Base-by-base conservation (phyloP, 163 green algal species). In the Coccomyxa subellipsoidea region DNA sequence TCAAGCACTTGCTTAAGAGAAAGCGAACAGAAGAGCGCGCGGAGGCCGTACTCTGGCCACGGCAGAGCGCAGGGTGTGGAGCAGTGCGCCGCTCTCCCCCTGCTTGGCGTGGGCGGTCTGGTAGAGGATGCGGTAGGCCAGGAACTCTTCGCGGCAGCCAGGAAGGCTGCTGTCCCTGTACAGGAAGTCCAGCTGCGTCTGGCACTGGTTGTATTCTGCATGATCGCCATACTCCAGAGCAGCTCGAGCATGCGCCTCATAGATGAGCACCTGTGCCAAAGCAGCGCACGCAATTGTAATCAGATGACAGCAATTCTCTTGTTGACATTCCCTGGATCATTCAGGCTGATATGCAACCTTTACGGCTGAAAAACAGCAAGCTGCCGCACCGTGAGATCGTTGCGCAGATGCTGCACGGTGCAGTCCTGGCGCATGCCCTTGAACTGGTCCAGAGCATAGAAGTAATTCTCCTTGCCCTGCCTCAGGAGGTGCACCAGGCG, bases 391-490 rank as follows among this genome's bases (percentile, higher is more conserved):
- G 93, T 84, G 12, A 96, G 82, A 3, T 83, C 83, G 32, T 90
- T 91, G 34, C 90, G 90, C 34, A 98, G 86, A 77, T 91, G 89
- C 90, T 98, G 95, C 69, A 98, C 94, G 0, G 92, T 96, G 85
- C 89, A 93, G 90, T 98, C 95, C 87, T 98, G 95, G 37, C 95
- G 89, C 90, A 98, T 94, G 78, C 90, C 95, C 90, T 98, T 98
- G 87, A 98, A 93, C 90, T 98, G 95, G 84, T 98, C 95, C 38
- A 87, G 80, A 7, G 87, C 82, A 81, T 96, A 98, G 73, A 96
- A 94, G 76, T 94, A 95, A 75, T 87, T 87, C 78, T 66, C 54
- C 27, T 85, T 32, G 27, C 84, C 81, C 10, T 32, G 35, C 3
- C 84, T 80, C 18, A 96, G 84, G 70, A 95, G 77, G 9, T 59